Evolutionary conservation across 225 moss, liverwort and hornwort genomes (phyloP), one percentile per base, ranked within the genome.

Genomic region (Marchantia polymorpha): DNA sequence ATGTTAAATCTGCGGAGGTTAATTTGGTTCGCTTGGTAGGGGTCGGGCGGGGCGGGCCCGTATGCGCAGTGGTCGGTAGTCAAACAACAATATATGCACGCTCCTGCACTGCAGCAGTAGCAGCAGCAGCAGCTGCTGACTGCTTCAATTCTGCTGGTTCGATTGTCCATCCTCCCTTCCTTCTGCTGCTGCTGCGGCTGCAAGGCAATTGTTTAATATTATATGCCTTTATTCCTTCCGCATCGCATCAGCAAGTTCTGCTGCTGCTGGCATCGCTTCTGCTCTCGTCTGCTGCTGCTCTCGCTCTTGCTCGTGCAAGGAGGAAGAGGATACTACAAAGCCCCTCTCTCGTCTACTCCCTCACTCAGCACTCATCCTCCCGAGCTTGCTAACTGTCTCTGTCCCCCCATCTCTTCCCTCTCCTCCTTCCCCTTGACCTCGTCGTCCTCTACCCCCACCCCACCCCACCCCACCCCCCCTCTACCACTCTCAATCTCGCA

Each of bases 41-140:
- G 26, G 65, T 0, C 46, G 15, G 69, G 61, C 17, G 17, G n/a
- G 7, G 50, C 22, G n/a, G 7, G 50, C 22, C 71, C 26, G 54
- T 52, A 26, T 73, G 54, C 17, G 29, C 53, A 73, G 53, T 73
- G 73, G 73, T 73, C 53, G 73, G 73, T 54, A 73, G 73, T 73
- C 73, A 73, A 71, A 71, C 49, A n/a, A 66, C 39, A 39, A 39
- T 39, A 69, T 17, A 69, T 17, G 69, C 69, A 72, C 46, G 47
- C 72, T 50, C 8, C 49, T 52, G 73, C 52, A 7, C 72, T 50
- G 22, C 49, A n/a, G 49, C 52, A 7, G 73, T 14, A 49, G 22
- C 8, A 25, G 25, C 25, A 11, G 65, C 22, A 46, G 69, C 48
- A 14, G 46, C 14, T 69, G 46, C 31, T 3, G 69, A 49, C 50